These are phyloP conservation scores for Prunus kanzakura DNA, from an alignment of 306 rosid species.

Conservation along the genomic window DNA sequence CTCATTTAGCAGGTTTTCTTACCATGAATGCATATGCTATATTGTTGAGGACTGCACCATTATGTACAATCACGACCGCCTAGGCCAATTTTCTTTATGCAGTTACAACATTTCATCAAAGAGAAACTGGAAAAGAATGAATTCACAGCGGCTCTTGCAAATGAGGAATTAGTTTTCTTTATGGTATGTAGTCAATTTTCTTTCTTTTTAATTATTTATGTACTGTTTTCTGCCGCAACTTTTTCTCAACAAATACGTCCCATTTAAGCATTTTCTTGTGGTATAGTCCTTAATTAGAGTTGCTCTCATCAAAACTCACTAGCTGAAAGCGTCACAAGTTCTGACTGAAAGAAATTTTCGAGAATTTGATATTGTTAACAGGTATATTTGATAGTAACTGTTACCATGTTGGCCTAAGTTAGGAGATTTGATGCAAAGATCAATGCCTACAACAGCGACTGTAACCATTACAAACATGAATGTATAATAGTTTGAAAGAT, in stretches of 20 bases:
- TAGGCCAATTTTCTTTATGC: slow-evolving; percentile 16
- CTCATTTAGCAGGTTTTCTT: neutral
- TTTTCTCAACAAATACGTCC: neutral
- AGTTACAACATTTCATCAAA: slow-evolving; percentile 74
- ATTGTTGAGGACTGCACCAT: neutral
- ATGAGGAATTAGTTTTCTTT: slow-evolving; percentile 66
- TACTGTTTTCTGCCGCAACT: neutral
- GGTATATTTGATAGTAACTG: too few relatives aligned
- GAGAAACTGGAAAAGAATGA: slow-evolving; percentile 60
- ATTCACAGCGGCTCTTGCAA: slow-evolving; percentile 52
- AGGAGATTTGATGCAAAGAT: too few relatives aligned
- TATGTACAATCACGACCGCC: neutral
- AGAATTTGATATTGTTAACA: too few relatives aligned
- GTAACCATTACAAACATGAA: too few relatives aligned
- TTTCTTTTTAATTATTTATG: neutral
- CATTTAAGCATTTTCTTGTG: neutral
- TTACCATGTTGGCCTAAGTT: too few relatives aligned
- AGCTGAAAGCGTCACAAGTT: too few relatives aligned
- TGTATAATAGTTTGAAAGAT: too few relatives aligned
- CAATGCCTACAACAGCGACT: too few relatives aligned
- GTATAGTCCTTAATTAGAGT: neutral
- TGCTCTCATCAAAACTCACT: too few relatives aligned
- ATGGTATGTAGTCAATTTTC: slow-evolving; percentile 45
- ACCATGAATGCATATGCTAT: too few relatives aligned
- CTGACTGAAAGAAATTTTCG: too few relatives aligned